A percentile compares a stretch with the other conserved stretches of the same genome.
Conservation (phyloP, 495 filamentous ascomycete genomes). For the Pyronema domesticum region DNA sequence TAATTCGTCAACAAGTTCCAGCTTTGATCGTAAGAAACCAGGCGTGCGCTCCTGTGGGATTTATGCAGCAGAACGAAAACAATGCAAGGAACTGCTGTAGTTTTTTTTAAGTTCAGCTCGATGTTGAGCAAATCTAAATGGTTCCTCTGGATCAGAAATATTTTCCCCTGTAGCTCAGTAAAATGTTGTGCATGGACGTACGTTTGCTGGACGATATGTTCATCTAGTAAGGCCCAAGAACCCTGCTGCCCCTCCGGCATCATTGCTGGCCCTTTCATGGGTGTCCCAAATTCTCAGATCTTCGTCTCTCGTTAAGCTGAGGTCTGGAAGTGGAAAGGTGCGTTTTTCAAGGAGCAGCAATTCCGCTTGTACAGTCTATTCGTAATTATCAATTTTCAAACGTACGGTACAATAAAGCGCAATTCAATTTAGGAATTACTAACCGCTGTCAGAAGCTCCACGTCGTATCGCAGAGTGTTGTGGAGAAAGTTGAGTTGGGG, state of each 20-base stretch:
- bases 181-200: too few relatives aligned
- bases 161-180: too few relatives aligned
- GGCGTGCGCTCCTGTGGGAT: too few relatives aligned
- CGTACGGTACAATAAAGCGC: not conserved
- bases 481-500: constrained; percentile 11
- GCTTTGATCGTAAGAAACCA: too few relatives aligned
- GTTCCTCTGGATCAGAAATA: too few relatives aligned
- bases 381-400: not conserved
- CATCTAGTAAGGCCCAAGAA: constrained; percentile 7
- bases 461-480: constrained; percentile 4
- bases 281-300: constrained; percentile 23
- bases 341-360: constrained; percentile 1
- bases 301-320: not conserved
- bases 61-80: too few relatives aligned
- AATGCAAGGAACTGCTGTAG: too few relatives aligned
- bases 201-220: constrained; percentile 14
- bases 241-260: not conserved
- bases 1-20: too few relatives aligned
- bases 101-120: too few relatives aligned
- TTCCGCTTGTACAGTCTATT: constrained; percentile 10
- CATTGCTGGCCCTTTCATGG: constrained; percentile 9
- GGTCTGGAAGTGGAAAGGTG: not conserved
- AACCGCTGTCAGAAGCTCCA: constrained; percentile 8
- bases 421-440: constrained; percentile 7
- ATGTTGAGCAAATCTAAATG: too few relatives aligned